Base-by-base conservation (phyloP, 352 stramenopile genomes). In the Saprolegnia diclina region DNA sequence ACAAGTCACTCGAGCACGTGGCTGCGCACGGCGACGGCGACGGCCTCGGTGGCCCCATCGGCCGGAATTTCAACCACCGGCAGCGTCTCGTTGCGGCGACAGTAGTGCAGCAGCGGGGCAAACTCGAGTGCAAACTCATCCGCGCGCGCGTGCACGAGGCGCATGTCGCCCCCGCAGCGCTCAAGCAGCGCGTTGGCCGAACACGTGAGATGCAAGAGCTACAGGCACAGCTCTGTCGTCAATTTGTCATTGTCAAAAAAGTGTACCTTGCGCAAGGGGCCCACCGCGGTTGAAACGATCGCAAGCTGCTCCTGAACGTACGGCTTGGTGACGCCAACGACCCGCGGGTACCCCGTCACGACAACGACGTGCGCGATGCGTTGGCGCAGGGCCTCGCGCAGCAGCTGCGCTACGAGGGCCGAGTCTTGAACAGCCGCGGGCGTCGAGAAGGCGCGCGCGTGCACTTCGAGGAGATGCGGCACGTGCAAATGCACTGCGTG, bases 231-330 rank as follows among this genome's bases (percentile, higher is more conserved):
- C 29, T 2, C 29, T 6, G 29, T 56, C 56, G 11, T 35, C 45
- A 1, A 24, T 5, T 18, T 22, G 32, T 4, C 38, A 56, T 55
- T 48, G 5, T 29, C n/a, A 1, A 26, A 18, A n/a, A 29, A n/a
- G n/a, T 14, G 42, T 56, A 66, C 57, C 57, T 66, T 40, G 24
- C 13, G 11, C 18, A 66, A 37, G 9, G 37, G n/a, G 5, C 57
- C 57, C 2, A 66, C 42, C 14, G 48, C 19, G 5, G 26, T n/a
- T 13, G 14, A 13, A 10, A 66, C 7, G 16, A 32, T 32, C 21
- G 3, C n/a, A 5, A 66, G 3, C 26, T 66, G 57, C 14, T 66
- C 57, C 21, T 55, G 57, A 40, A 66, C 44, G n/a, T 66, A 66
- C 14, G 57, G 57, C 38, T 54, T 66, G 19, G 37, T 56, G 42